These are phyloP conservation scores for Neolentinus lepideus DNA, from an alignment of 1,284 basidiomycete species.

Conservation along the genomic window DNA sequence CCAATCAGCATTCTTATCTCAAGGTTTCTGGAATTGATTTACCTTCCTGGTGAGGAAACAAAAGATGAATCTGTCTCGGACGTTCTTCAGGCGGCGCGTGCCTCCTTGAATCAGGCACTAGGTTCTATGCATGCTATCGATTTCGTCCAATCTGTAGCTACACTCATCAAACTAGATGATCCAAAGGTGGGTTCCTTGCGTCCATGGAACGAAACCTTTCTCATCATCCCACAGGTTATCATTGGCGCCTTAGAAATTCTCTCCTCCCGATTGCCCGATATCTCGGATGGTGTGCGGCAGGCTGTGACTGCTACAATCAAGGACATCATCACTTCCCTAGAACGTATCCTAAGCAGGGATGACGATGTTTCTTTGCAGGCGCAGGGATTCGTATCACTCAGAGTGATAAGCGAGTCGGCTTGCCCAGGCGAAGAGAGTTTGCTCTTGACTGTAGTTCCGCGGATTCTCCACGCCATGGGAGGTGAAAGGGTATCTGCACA, in stretches of 20 bases:
- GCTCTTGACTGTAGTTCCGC: conserved; percentile 52
- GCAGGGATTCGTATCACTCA: conserved; percentile 52
- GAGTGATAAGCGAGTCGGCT: conserved; percentile 49
- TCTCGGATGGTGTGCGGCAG: conserved; percentile 53
- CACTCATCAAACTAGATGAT: conserved; percentile 48
- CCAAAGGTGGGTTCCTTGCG: conserved; percentile 26
- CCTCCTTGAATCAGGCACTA: conserved; percentile 41
- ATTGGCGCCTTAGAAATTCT: conserved; percentile 61
- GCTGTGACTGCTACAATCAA: conserved; percentile 40
- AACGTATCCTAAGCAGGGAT: conserved; percentile 36
- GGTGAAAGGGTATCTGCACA: conserved; percentile 25
- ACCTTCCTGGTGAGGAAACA: conserved; percentile 22
- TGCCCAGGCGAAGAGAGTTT: conserved; percentile 59
- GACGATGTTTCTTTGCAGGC: conserved; percentile 28
- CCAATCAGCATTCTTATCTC: conserved; percentile 35
- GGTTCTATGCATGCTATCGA: conserved; percentile 59
- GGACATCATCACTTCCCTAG: conserved; percentile 29
- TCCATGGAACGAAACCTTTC: background rate
- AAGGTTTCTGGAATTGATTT: conserved; percentile 34
- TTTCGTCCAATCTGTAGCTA: conserved; percentile 47
- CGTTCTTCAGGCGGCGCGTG: conserved; percentile 39
- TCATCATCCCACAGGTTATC: conserved; percentile 39
- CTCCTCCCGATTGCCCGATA: conserved; percentile 52
- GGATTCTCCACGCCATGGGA: conserved; percentile 42
- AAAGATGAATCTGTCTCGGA: conserved; percentile 31